Evolutionary conservation across 768 basidiomycete genomes (phyloP).

Genomic region (Punctularia strigosozonata): DNA sequence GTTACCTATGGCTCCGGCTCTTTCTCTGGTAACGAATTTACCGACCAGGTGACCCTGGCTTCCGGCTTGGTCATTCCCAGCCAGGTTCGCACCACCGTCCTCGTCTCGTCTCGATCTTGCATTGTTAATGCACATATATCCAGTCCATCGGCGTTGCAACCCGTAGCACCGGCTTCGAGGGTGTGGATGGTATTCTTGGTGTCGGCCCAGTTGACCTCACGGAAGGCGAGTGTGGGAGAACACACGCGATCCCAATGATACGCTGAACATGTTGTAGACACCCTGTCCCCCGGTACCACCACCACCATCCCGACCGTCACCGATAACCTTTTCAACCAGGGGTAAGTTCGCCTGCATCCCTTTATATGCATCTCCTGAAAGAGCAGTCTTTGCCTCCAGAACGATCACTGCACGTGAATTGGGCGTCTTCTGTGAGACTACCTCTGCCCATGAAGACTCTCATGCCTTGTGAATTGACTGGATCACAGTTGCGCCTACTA

Average conservation of each 20-base stretch:
- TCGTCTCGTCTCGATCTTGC: too few species aligned
- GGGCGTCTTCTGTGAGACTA: constrained; percentile 7
- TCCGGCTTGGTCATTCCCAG: constrained; percentile 16
- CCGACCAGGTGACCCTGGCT: constrained; percentile 9
- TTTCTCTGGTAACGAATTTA: constrained; percentile 12
- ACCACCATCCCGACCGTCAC: constrained; percentile 17
- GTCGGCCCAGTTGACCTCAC: constrained; percentile 23
- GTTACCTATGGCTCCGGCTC: constrained; percentile 13
- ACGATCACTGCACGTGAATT: constrained; percentile 4
- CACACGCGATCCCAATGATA: background rate
- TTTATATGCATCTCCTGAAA: too few species aligned
- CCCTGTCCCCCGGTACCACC: constrained; percentile 4
- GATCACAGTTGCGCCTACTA: too few species aligned
- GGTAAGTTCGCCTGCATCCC: too few species aligned
- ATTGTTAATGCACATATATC: too few species aligned
- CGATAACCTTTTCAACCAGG: constrained; percentile 18
- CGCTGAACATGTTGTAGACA: constrained; percentile 1
- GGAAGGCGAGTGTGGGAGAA: background rate
- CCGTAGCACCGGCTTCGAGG: constrained; percentile 13
- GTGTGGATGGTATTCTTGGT: constrained; percentile 28
- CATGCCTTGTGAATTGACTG: too few species aligned
- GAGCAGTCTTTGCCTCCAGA: too few species aligned
- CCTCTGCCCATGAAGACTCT: too few species aligned
- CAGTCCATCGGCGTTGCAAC: constrained; percentile 28
- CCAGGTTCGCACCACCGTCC: too few species aligned